Evolutionary conservation across 495 filamentous ascomycete species (phyloP).

Genomic region (Penicillium pancosmium): DNA sequence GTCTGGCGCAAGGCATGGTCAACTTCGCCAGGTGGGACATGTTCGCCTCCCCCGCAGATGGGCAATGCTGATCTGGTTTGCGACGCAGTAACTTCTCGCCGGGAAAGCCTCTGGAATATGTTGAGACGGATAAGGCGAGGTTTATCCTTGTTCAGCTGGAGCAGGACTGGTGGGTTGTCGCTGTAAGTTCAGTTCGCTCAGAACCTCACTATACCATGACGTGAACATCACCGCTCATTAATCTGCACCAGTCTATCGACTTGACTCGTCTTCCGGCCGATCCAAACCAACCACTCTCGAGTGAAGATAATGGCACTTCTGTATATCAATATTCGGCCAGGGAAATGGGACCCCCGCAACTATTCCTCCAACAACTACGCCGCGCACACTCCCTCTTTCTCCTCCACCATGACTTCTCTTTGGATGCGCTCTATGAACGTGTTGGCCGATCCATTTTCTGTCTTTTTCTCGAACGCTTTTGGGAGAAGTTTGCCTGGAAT

Average conservation of each 20-base stretch:
- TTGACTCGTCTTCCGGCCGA: conserved; percentile 59
- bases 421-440: conserved; percentile 66
- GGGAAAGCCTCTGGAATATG: conserved; percentile 72
- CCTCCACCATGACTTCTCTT: conserved; percentile 76
- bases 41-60: conserved; percentile 14
- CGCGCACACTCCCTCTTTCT: conserved; percentile 84
- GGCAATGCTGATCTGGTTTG: conserved; percentile 15
- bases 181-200: conserved; percentile 55
- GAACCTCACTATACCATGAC: conserved; percentile 7
- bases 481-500: conserved; percentile 74
- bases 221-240: conserved; percentile 19
- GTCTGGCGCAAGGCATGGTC: conserved; percentile 97
- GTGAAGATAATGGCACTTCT: conserved; percentile 22
- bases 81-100: conserved; percentile 71
- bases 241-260: conserved; percentile 64
- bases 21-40: conserved; percentile 75
- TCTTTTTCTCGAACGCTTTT: conserved; percentile 72
- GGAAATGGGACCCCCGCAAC: conserved; percentile 80
- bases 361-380: conserved; percentile 78
- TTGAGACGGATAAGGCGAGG: conserved; percentile 87
- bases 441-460: conserved; percentile 64
- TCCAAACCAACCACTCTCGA: conserved; percentile 24
- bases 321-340: conserved; percentile 77
- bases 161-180: conserved; percentile 92
- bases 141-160: conserved; percentile 84